These are phyloP conservation scores for Saksenaea oblongispora DNA, from an alignment of 371 early-diverging fungal species.

Conservation along the genomic window DNA sequence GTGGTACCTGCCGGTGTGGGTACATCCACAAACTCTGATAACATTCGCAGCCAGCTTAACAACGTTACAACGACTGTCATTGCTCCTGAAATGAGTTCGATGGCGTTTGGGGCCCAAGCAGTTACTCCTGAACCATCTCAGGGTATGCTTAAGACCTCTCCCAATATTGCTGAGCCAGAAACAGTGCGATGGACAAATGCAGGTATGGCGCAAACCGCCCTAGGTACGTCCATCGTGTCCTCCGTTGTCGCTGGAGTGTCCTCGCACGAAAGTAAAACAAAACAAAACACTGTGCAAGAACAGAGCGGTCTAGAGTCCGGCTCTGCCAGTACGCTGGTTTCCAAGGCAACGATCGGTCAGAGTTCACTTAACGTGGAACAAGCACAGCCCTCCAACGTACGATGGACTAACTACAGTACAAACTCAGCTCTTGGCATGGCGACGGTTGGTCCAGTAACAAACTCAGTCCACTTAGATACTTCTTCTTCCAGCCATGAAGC, in stretches of 20 bases:
- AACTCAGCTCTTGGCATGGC: conserved; percentile 18
- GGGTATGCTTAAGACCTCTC: background rate
- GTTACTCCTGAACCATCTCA: background rate
- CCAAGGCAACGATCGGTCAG: background rate
- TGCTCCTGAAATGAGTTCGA: background rate
- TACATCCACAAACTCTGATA: background rate
- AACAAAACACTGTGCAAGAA: background rate
- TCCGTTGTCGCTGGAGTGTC: conserved; percentile 8
- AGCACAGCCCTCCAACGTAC: conserved; percentile 14
- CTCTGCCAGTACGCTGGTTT: background rate
- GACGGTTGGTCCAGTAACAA: conserved; percentile 15
- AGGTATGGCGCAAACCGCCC: conserved; percentile 40
- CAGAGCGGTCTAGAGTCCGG: background rate
- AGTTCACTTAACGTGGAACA: background rate
- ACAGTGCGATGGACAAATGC: conserved; percentile 38
- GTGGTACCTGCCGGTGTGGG: background rate
- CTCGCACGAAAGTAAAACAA: background rate
- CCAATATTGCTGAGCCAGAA: background rate
- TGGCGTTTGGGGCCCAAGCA: background rate
- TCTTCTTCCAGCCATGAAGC: conserved; percentile 9
- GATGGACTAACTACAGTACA: conserved; percentile 29
- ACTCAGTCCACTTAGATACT: conserved; percentile 26
- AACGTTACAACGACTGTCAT: background rate
- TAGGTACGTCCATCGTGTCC: conserved; percentile 41
- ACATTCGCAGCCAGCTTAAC: background rate